Evolutionary conservation across 805 yeast genomes (phyloP).

Genomic region (Starmerella riodocensis): DNA sequence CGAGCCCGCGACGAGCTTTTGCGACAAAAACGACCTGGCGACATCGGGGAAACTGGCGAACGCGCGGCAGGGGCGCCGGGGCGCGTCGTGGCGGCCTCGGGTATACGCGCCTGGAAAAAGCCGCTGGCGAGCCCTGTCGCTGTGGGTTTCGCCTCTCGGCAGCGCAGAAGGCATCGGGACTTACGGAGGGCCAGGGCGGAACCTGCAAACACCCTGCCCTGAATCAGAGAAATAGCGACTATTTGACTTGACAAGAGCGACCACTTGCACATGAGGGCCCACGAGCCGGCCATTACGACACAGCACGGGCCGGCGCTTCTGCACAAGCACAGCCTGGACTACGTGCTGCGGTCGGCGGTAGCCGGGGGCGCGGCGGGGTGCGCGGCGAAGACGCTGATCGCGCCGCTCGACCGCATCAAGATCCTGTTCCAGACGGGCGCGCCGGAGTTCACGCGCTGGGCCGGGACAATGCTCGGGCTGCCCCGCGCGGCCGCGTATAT

Average conservation of each 20-base stretch:
- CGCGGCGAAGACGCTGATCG: constrained; percentile 89
- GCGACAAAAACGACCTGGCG: too few relatives aligned
- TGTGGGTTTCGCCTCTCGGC: too few relatives aligned
- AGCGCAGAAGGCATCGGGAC: too few relatives aligned
- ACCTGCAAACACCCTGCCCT: too few relatives aligned
- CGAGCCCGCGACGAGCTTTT: too few relatives aligned
- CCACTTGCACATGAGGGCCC: background rate
- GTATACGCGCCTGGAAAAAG: too few relatives aligned
- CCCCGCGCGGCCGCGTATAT: constrained; percentile 59
- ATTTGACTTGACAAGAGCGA: background rate
- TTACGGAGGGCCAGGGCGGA: too few relatives aligned
- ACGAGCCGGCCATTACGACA: background rate
- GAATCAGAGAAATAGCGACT: background rate
- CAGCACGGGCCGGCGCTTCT: background rate
- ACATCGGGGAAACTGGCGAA: too few relatives aligned
- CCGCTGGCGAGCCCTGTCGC: too few relatives aligned
- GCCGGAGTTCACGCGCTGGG: constrained; percentile 67
- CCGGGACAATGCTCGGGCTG: constrained; percentile 71
- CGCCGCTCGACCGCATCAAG: constrained; percentile 90
- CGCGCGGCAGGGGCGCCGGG: too few relatives aligned
- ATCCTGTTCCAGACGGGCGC: constrained; percentile 89
- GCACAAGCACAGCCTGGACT: constrained; percentile 62
- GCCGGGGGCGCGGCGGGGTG: constrained; percentile 96
- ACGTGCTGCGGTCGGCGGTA: constrained; percentile 67
- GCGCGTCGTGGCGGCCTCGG: too few relatives aligned